Percentiles rank a stretch among this genome's conserved stretches.
phyloP scores from a whole-genome alignment of 176 grass and related monocot genomes.

The Zea luxurians region DNA sequence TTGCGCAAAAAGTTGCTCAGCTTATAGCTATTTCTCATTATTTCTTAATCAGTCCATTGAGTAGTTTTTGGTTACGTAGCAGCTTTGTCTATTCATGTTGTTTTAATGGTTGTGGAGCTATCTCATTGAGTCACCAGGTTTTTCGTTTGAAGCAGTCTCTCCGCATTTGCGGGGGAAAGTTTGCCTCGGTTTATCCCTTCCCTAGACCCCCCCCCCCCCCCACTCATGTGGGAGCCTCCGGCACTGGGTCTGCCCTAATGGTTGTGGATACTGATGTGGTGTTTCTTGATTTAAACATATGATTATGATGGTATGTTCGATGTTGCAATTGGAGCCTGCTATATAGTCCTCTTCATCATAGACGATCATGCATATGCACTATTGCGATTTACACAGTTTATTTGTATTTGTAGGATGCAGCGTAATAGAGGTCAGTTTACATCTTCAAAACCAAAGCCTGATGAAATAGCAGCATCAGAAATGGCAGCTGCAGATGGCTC shows the following conservation, averaged over 20 bases:
- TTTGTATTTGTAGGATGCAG: constrained; percentile 75
- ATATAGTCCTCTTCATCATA: too few species aligned
- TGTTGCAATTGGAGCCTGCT: too few species aligned
- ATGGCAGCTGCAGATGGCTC: constrained; percentile 58
- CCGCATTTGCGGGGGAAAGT: too few species aligned
- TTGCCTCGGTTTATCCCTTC: too few species aligned
- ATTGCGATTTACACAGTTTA: constrained; percentile 5
- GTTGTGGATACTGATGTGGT: neutral
- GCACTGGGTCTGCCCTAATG: too few species aligned
- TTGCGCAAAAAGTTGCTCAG: neutral
- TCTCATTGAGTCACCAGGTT: too few species aligned
- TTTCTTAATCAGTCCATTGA: neutral
- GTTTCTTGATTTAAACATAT: constrained; percentile 22
- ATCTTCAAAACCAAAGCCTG: constrained; percentile 87
- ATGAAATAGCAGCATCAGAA: constrained; percentile 53
- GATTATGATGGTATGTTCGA: too few species aligned
- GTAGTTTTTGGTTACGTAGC: neutral
- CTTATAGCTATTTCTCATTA: neutral
- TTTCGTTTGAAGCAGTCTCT: too few species aligned
- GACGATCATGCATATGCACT: neutral
- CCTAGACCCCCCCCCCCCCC: too few species aligned
- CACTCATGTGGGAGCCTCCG: too few species aligned
- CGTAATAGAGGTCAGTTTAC: constrained; percentile 97
- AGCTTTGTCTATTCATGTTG: neutral
- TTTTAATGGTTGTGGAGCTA: too few species aligned